These are phyloP conservation scores for Xenoacremonium recifei DNA, from an alignment of 2,329 filamentous ascomycete genomes.

Conservation along the genomic window DNA sequence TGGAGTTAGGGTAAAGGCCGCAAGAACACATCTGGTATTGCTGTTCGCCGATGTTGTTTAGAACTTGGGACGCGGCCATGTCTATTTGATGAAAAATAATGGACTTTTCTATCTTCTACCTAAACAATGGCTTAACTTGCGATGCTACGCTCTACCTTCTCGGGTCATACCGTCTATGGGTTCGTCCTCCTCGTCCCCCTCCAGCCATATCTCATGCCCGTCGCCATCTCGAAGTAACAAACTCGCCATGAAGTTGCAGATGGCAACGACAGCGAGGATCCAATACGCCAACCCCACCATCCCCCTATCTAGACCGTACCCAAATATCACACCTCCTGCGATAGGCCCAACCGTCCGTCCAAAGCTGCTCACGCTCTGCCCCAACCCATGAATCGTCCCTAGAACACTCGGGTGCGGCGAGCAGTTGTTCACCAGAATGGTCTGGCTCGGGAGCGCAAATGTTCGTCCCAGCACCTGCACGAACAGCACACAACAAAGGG, in stretches of 20 bases:
- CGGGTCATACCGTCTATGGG: background rate
- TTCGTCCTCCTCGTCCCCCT: conserved; percentile 56
- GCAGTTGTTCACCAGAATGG: conserved; percentile 48
- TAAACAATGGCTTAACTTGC: background rate
- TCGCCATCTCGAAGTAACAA: conserved; percentile 59
- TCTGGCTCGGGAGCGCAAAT: conserved; percentile 51
- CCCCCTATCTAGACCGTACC: conserved; percentile 54
- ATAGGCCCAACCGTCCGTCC: conserved; percentile 61
- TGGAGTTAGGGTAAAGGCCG: too few species aligned
- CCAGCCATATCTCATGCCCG: conserved; percentile 64
- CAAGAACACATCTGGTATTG: too few species aligned
- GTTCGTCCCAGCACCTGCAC: conserved; percentile 67
- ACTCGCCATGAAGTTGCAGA: conserved; percentile 49
- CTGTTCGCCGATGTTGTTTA: conserved; percentile 21
- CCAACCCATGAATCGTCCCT: conserved; percentile 49
- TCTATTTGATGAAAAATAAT: too few species aligned
- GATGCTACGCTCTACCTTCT: background rate
- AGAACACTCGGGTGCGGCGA: conserved; percentile 47
- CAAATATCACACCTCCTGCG: conserved; percentile 60
- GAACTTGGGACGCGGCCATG: background rate
- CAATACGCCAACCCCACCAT: conserved; percentile 60
- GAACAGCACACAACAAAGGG: conserved; percentile 60
- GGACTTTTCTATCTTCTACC: too few species aligned
- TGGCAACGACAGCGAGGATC: conserved; percentile 49
- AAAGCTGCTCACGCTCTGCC: conserved; percentile 57